Evolutionary conservation across 371 early-diverging fungal species (phyloP), one percentile per base, ranked within the genome.

Genomic region (Phascolomyces articulosus): DNA sequence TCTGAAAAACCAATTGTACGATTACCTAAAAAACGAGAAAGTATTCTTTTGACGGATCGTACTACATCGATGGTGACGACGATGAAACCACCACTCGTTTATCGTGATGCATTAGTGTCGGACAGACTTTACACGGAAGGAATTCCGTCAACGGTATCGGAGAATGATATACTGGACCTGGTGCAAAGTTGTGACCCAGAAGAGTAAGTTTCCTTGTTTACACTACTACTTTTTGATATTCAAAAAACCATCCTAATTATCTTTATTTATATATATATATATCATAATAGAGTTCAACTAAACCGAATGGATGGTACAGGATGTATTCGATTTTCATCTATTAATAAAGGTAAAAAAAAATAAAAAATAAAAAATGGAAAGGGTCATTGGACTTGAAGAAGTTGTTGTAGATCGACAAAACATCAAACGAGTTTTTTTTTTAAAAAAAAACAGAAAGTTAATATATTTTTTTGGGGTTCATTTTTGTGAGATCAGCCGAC

Each of bases 401-500:
- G n/a, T n/a, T n/a, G n/a, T n/a, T n/a, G n/a, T n/a, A n/a, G n/a
- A n/a, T n/a, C n/a, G n/a, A n/a, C n/a, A n/a, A n/a, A n/a, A n/a
- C n/a, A n/a, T n/a, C n/a, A 59, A 27, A 21, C 40, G 27, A 40
- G 10, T 28, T 47, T 29, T 51, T 61, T 53, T n/a, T 20, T 41
- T 11, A n/a, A n/a, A 23, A 7, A 28, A 28, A 27, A 21, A n/a
- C n/a, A n/a, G n/a, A n/a, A n/a, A n/a, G n/a, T n/a, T n/a, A n/a
- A n/a, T n/a, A n/a, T n/a, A n/a, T n/a, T n/a, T n/a, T n/a, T n/a
- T n/a, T n/a, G n/a, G n/a, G n/a, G n/a, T n/a, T n/a, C n/a, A n/a
- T n/a, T n/a, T n/a, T n/a, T n/a, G n/a, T n/a, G 21, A n/a, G 23
- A 62, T 47, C 44, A 75, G 80, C 80, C 21, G 80, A 80, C 40